Evolutionary conservation across 352 stramenopile species (phyloP).

Genomic region (Phytophthora palmivora): DNA sequence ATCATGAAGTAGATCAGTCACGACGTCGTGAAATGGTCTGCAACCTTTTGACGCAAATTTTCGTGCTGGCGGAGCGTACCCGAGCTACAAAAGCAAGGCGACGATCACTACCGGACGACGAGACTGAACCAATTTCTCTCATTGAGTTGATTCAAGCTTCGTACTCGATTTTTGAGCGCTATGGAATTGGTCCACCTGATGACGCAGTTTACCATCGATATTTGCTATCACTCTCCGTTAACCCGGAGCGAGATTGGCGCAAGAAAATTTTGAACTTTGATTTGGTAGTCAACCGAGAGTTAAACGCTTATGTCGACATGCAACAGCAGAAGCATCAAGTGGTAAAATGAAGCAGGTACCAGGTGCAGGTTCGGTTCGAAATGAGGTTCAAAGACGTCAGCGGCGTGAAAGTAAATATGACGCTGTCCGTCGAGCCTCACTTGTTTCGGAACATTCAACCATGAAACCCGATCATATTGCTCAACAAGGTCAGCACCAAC

Average conservation of each 20-base stretch:
- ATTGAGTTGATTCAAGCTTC: constrained; percentile 75
- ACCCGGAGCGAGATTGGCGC: constrained; percentile 64
- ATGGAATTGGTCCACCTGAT: constrained; percentile 46
- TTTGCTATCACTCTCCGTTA: constrained; percentile 60
- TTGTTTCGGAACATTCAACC: constrained; percentile 1
- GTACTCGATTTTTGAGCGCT: constrained; percentile 56
- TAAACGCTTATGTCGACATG: constrained; percentile 24
- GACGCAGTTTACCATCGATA: constrained; percentile 66
- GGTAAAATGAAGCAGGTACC: neutral
- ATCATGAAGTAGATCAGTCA: constrained; percentile 12
- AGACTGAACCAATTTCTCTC: constrained; percentile 45
- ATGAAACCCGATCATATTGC: neutral
- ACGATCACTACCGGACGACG: neutral
- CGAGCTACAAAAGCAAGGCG: constrained; percentile 13
- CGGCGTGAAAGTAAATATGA: constrained; percentile 7
- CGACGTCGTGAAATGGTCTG: constrained; percentile 31
- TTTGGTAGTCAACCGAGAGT: constrained; percentile 17
- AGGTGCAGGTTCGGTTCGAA: neutral
- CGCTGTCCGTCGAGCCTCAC: constrained; percentile 17
- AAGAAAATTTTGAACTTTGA: constrained; percentile 58
- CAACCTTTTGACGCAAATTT: constrained; percentile 61
- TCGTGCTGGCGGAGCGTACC: constrained; percentile 39
- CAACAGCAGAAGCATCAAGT: neutral
- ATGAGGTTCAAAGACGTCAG: constrained; percentile 6
- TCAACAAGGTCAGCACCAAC: constrained; percentile 6